phyloP scores from a whole-genome alignment of 345 rosid species.

The Ailanthus altissimus region DNA sequence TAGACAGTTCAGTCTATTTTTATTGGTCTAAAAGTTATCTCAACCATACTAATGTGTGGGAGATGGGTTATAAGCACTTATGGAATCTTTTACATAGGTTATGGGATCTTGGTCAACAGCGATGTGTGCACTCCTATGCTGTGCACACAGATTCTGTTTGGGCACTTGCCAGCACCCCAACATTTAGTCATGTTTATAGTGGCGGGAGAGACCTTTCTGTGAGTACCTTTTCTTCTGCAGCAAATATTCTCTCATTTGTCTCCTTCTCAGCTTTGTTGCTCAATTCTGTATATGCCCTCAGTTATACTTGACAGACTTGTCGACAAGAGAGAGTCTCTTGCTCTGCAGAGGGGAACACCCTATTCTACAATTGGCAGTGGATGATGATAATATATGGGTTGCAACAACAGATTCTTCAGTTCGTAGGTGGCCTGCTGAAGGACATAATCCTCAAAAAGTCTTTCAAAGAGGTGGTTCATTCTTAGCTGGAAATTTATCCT shows the following conservation, averaged over 20 bases:
- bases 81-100: conserved; percentile 49
- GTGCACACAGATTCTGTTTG: conserved; percentile 99
- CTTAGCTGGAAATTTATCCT: conserved; percentile 95
- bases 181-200: conserved; percentile 96
- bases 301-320: conserved; percentile 97
- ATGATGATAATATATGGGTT: conserved; percentile 89
- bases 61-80: conserved; percentile 31
- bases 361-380: conserved; percentile 80
- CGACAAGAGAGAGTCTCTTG: conserved; percentile 90
- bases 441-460: conserved; percentile 74
- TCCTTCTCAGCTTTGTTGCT: conserved; percentile 12
- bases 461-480: conserved; percentile 92
- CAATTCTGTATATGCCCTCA: conserved; percentile 36
- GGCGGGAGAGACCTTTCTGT: conserved; percentile 99
- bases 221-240: conserved; percentile 38
- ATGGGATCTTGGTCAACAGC: conserved; percentile 99
- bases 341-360: conserved; percentile 94
- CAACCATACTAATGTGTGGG: conserved; percentile 14
- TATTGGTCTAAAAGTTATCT: conserved; percentile 16
- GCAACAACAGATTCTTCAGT: conserved; percentile 94
- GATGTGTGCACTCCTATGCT: conserved; percentile 97
- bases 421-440: conserved; percentile 94
- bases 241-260: conserved; percentile 10
- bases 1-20: conserved; percentile 31
- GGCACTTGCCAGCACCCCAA: conserved; percentile 97